Base-by-base conservation (phyloP, 805 yeast genomes). In the Blastobotrys terrestris region DNA sequence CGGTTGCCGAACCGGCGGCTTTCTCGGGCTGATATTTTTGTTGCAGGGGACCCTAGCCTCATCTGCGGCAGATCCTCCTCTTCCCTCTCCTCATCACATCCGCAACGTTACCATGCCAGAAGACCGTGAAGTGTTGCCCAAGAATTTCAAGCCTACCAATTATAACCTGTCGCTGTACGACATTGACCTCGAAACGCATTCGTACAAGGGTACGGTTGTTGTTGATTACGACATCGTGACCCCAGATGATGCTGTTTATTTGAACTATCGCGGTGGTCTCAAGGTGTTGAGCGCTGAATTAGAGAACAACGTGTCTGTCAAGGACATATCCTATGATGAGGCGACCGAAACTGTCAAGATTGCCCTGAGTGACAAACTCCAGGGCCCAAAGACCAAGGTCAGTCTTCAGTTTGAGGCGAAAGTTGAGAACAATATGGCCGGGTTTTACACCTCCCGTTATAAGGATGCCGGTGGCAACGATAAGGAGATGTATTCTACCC, bases 401-500 rank as follows among this genome's bases (percentile, higher is more conserved):
- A 64, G 71, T 16, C 65, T 85, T 56, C 69, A 73, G 41, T 85
- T 78, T 66, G 72, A 77, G 39, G 92, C 90, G 59, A 74, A 71
- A 44, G 76, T 85, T 70, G 84, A 84, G 67, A 85, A 83, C 63
- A 81, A 84, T 63, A 85, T 86, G 92, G 86, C 87, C 51, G 92
- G 92, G 46, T 86, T 86, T 71, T 86, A 86, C 73, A 77, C 87
- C 62, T 83, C 89, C 16, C 71, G 80, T 43, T 85, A 85, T 67
- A 67, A 67, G 58, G 77, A 74, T 53, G 35, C 35, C 35, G 75
- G 76, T 55, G 76, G 84, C 57, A 86, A 88, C 19, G 74, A 75
- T 54, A 83, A 82, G 63, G 83, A 84, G 67, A 75, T 86, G 77
- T 87, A 89, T 44, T 83, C 91, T 46, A 85, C 95, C 45, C 95